phyloP scores from a whole-genome alignment of 129 eudicot genomes.

The Centrapalus pauciflorus region DNA sequence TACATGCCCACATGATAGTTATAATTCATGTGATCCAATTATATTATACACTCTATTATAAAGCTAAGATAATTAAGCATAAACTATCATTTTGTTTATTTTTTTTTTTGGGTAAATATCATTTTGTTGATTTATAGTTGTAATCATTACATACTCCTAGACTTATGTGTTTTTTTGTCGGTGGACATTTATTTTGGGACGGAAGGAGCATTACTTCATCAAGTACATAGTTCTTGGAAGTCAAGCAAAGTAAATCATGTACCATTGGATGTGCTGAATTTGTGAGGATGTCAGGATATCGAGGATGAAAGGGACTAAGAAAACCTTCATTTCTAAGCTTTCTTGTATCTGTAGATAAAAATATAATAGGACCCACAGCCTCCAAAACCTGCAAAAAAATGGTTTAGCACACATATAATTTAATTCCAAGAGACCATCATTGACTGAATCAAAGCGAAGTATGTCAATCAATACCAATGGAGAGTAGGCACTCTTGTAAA shows the following conservation, averaged over 20 bases:
- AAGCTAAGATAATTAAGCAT: too few species aligned
- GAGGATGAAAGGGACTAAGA: conserved; percentile 98
- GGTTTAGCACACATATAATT: conserved; percentile 8
- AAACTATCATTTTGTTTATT: too few species aligned
- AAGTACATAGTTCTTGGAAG: not conserved
- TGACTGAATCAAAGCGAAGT: conserved; percentile 1
- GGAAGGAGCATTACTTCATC: not conserved
- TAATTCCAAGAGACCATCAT: conserved; percentile 8
- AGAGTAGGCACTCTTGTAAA: not conserved
- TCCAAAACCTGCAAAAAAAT: conserved; percentile 69
- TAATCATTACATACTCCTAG: too few species aligned
- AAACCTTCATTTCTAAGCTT: conserved; percentile 98
- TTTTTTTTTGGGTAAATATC: too few species aligned
- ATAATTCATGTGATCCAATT: too few species aligned
- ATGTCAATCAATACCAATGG: not conserved
- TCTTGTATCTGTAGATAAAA: conserved; percentile 92
- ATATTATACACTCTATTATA: too few species aligned
- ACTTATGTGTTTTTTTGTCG: too few species aligned
- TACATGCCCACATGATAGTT: too few species aligned
- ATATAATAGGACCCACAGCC: conserved; percentile 94
- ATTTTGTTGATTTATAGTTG: too few species aligned
- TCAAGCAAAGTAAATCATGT: conserved; percentile 9
- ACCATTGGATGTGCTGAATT: conserved; percentile 99
- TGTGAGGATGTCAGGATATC: conserved; percentile 97
- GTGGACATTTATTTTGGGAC: too few species aligned